A percentile compares a stretch with the other conserved stretches of the same genome.
phyloP scores from a whole-genome alignment of 768 basidiomycete species.

The Coprinellus aureogranulatus region DNA sequence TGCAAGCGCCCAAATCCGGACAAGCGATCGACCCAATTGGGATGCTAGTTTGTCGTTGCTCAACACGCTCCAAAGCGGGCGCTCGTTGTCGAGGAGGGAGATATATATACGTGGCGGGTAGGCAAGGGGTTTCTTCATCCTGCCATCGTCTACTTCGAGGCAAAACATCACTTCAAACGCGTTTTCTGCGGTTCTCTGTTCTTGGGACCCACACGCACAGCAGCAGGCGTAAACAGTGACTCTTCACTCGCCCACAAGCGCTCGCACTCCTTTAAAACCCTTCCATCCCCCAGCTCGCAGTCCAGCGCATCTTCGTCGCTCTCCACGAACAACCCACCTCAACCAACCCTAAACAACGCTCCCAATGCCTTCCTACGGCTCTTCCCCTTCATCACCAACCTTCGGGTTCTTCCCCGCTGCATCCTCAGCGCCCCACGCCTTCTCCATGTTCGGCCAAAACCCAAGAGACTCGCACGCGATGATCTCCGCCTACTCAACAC shows the following conservation, averaged over 20 bases:
- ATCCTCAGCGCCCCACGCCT: slow-evolving; percentile 56
- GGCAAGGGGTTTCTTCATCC: slow-evolving; percentile 11
- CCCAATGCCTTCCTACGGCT: slow-evolving; percentile 50
- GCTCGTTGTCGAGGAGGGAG: background rate
- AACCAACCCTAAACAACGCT: slow-evolving; percentile 10
- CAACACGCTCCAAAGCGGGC: background rate
- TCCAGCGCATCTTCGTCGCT: slow-evolving; percentile 3
- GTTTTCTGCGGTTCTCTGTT: background rate
- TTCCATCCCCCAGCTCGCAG: background rate
- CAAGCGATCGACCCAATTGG: slow-evolving; percentile 13
- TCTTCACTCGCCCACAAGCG: background rate
- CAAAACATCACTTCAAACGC: background rate
- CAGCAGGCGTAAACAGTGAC: too few relatives aligned
- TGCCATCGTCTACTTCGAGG: slow-evolving; percentile 1
- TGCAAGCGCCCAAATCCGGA: slow-evolving; percentile 9
- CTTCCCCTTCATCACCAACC: slow-evolving; percentile 51
- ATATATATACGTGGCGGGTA: slow-evolving; percentile 9
- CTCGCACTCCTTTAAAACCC: background rate
- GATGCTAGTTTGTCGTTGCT: slow-evolving; percentile 13
- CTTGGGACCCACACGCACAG: too few relatives aligned
- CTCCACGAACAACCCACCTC: slow-evolving; percentile 3
- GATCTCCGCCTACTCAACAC: slow-evolving; percentile 49
- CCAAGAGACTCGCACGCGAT: slow-evolving; percentile 60
- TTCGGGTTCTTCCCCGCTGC: slow-evolving; percentile 60
- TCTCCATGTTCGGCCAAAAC: slow-evolving; percentile 48